Evolutionary conservation across 768 basidiomycete species (phyloP).

Genomic region (Lanmaoa pseudosensibilis): DNA sequence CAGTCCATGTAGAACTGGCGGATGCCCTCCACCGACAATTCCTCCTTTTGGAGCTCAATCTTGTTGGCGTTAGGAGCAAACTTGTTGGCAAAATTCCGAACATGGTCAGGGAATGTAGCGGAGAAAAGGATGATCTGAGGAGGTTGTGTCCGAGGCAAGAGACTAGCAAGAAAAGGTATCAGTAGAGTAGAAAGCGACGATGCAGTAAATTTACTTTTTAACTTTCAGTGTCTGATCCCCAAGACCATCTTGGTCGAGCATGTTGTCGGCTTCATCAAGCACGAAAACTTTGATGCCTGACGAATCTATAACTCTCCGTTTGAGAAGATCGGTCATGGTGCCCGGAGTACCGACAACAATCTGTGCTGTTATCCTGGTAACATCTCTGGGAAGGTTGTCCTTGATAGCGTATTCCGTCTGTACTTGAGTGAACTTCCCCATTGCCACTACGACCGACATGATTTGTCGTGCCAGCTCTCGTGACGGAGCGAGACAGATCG

Average conservation of each 20-base stretch:
- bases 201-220: conserved; percentile 69
- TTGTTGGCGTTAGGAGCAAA: conserved; percentile 96
- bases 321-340: conserved; percentile 86
- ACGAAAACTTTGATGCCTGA: conserved; percentile 88
- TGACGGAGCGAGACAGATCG: conserved; percentile 95
- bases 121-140: conserved; percentile 95
- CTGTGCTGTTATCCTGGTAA: conserved; percentile 75
- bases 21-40: conserved; percentile 91
- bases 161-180: conserved; percentile 37
- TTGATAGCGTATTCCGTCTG: conserved; percentile 97
- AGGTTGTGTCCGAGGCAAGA: conserved; percentile 53
- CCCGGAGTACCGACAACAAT: conserved; percentile 96
- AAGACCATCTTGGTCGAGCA: conserved; percentile 92
- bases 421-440: conserved; percentile 93
- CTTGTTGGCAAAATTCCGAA: conserved; percentile 86
- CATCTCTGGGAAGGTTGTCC: conserved; percentile 70
- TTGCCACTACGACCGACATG: conserved; percentile 88
- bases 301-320: conserved; percentile 75
- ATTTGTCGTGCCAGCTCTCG: conserved; percentile 97
- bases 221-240: conserved; percentile 92
- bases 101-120: conserved; percentile 94
- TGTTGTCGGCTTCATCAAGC: conserved; percentile 97
- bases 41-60: conserved; percentile 92
- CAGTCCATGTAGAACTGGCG: conserved; percentile 99
- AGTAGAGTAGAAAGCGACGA: conserved; percentile 5